Evolutionary conservation across 371 early-diverging fungal genomes (phyloP), one percentile per base, ranked within the genome.

Genomic region (Homolaphlyctis polyrhiza): DNA sequence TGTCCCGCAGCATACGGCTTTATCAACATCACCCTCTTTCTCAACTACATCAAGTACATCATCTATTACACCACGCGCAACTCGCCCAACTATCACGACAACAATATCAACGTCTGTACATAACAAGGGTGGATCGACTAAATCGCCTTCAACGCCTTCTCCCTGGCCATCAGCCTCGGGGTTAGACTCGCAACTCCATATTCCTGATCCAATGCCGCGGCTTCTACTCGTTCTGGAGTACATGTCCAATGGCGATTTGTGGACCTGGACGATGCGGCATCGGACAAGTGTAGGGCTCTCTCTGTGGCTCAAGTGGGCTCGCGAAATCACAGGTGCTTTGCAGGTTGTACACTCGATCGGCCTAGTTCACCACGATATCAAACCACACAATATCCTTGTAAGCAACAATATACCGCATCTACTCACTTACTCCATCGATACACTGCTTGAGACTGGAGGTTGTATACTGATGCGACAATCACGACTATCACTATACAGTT

Each of bases 301-400:
- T 34, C 73, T 85, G 55, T 91, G 86, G 86, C 51, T 84, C 32
- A 65, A 73, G 39, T 91, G 91, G 91, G 84, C 89, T 0, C 60
- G 81, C 0, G 89, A 92, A 72, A 72, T 92, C 28, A 71, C 86
- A 0, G 63, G 76, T 23, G 91, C 91, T 2, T 74, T 93, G 18
- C 80, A 76, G 28, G 82, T 73, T 54, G 77, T 91, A 35, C 91
- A 92, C 66, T 64, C 72, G 0, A 69, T 71, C 1, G 86, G 89
- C 21, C 71, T 91, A 58, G 80, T 90, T 16, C 94, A 94, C 73
- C 86, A 90, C 65, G 95, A 94, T 61, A 88, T 94, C 57, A 94
- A 94, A 73, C 90, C 89, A 29, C 89, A 93, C 64, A 93, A 67
- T 61, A 64, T 68, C 39, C 43, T 71, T 60, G 58, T 67, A 33